Base-by-base conservation (phyloP, 768 basidiomycete genomes). In the Megacollybia marginata region DNA sequence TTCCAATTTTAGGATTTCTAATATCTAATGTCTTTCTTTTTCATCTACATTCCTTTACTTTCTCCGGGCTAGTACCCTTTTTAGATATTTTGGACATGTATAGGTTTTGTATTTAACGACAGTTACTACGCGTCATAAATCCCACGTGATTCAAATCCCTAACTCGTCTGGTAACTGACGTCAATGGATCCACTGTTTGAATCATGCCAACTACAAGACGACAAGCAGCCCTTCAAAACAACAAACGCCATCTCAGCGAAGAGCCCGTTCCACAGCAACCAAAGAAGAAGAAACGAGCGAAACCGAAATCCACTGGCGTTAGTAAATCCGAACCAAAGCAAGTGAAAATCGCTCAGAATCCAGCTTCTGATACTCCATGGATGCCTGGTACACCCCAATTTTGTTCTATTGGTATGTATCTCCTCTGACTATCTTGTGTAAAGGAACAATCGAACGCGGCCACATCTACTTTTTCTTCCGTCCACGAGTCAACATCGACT, bases 391-490 rank as follows among this genome's bases (percentile, higher is more conserved):
- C 15, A n/a, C n/a, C n/a, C n/a, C n/a, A n/a, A n/a, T 20, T 18
- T 28, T 28, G 38, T 40, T 40, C 8, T 15, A 40, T 15, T 4
- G 15, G 13, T 40, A 2, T 40, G 15, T 4, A 18, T 15, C 38
- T 13, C 2, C 15, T 40, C 46, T 13, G 15, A 18, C 4, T n/a
- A 8, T 10, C n/a, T 23, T n/a, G n/a, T n/a, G n/a, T 46, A 8
- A 45, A 80, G 78, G 78, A 9, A 74, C 73, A 9, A 78, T 78
- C 46, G 78, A 82, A 55, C 65, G 79, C 13, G 80, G 79, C 9
- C 76, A 81, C 52, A 70, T 84, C 42, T 83, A 83, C 62, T 82
- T 83, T 61, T 77, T 82, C 64, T 84, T 80, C 56, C 74, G 78
- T 10, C 81, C 80, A 4, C 72, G 76, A 28, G 79, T 82, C n/a